Evolutionary conservation across 169 alveolate species (phyloP).

Genomic region (Plasmodium gonderi): DNA sequence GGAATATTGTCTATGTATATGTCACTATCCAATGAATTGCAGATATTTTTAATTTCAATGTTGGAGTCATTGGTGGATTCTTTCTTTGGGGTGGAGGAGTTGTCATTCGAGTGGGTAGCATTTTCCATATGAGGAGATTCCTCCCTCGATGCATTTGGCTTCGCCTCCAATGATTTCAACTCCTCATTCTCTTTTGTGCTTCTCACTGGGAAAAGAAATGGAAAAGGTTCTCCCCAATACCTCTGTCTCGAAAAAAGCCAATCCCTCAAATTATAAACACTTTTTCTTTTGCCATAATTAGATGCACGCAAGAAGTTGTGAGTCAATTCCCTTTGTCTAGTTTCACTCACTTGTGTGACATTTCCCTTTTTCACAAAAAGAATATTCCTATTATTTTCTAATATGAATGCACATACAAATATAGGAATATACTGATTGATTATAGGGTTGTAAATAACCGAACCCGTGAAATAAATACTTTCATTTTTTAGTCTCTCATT

Average conservation of each 20-base stretch:
- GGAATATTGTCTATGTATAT: conserved; percentile 71
- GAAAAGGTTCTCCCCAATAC: conserved; percentile 96
- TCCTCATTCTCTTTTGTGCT: conserved; percentile 45
- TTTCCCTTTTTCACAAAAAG: conserved; percentile 32
- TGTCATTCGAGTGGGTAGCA: too few species aligned
- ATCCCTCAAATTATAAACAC: conserved; percentile 84
- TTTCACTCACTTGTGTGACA: background rate
- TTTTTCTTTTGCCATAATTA: conserved; percentile 37
- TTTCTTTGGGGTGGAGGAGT: background rate
- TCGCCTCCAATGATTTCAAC: background rate
- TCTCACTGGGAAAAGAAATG: conserved; percentile 80
- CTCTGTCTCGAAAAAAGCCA: conserved; percentile 94
- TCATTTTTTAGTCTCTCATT: conserved; percentile 47
- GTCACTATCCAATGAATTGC: conserved; percentile 48
- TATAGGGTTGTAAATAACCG: conserved; percentile 72
- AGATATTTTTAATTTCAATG: conserved; percentile 27
- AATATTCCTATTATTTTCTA: conserved; percentile 31
- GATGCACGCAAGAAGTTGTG: conserved; percentile 19
- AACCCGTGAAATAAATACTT: conserved; percentile 31
- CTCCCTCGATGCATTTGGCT: background rate
- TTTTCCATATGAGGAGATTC: background rate
- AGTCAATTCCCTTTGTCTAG: background rate
- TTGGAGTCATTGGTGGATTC: background rate
- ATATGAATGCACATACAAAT: conserved; percentile 67
- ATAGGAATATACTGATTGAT: conserved; percentile 70